Percentiles rank a stretch among this genome's conserved stretches.
Evolutionary conservation across 148 eudicot genomes (phyloP).

Genomic region (Diospyros lotus): DNA sequence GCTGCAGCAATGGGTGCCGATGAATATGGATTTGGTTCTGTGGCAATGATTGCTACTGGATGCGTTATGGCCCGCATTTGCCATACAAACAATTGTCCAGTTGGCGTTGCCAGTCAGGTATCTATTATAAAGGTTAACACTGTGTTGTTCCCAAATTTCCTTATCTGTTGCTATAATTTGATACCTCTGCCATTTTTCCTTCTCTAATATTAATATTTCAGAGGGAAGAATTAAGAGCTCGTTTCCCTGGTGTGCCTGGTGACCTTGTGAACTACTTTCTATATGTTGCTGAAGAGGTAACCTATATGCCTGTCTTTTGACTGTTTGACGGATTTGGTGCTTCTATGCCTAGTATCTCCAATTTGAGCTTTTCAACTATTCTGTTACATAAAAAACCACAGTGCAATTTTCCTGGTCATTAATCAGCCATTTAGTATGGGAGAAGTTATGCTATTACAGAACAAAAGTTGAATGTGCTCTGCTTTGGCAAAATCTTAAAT

Average conservation of each 20-base stretch:
- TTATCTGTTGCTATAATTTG: not conserved
- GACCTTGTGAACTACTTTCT: slow-evolving; percentile 97
- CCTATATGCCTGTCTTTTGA: slow-evolving; percentile 1
- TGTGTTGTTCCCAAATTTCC: not conserved
- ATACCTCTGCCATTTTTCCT: slow-evolving; percentile 8
- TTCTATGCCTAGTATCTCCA: not conserved
- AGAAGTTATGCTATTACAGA: not conserved
- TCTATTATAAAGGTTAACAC: not conserved
- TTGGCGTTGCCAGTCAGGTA: slow-evolving; percentile 99
- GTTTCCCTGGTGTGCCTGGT: slow-evolving; percentile 99
- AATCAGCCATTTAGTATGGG: not conserved
- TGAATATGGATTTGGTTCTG: slow-evolving; percentile 97
- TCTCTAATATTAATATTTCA: slow-evolving; percentile 25
- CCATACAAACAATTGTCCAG: slow-evolving; percentile 99
- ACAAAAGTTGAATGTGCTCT: not conserved
- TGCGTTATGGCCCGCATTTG: slow-evolving; percentile 99
- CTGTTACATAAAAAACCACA: not conserved
- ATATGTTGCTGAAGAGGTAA: slow-evolving; percentile 98
- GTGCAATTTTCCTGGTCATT: not conserved
- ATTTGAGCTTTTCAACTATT: not conserved
- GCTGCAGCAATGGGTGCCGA: slow-evolving; percentile 99
- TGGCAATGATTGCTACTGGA: slow-evolving; percentile 99
- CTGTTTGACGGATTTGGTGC: not conserved
- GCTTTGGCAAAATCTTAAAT: not conserved
- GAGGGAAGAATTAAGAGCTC: slow-evolving; percentile 97